These are phyloP conservation scores for Entoloma clypeatum DNA, from an alignment of 1,284 basidiomycete species.

Conservation along the genomic window DNA sequence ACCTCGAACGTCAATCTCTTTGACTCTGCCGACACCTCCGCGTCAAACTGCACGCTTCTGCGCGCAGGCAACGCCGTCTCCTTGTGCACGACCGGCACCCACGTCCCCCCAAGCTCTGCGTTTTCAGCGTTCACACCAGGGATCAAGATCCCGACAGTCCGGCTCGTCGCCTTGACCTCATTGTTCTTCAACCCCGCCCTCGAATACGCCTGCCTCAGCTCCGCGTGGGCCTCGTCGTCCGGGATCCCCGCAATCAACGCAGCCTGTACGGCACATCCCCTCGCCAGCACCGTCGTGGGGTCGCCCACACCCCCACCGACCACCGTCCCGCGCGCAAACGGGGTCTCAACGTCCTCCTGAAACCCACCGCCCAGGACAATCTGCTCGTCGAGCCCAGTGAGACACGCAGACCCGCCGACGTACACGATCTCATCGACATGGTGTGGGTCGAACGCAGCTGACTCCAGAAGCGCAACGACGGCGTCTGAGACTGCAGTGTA, in stretches of 20 bases:
- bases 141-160: constrained; percentile 79
- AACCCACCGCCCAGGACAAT: constrained; percentile 61
- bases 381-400: constrained; percentile 82
- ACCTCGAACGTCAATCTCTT: constrained; percentile 73
- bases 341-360: constrained; percentile 60
- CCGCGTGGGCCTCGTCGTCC: constrained; percentile 44
- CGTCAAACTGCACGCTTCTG: constrained; percentile 68
- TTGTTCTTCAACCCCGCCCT: constrained; percentile 42
- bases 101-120: constrained; percentile 55
- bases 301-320: constrained; percentile 72
- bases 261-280: constrained; percentile 88
- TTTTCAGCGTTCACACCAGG: constrained; percentile 54
- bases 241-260: constrained; percentile 55
- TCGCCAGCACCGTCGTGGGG: constrained; percentile 85
- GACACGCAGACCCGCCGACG: constrained; percentile 82
- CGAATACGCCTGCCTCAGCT: constrained; percentile 52
- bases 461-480: constrained; percentile 59
- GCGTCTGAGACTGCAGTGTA: constrained; percentile 70
- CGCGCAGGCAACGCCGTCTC: constrained; percentile 82
- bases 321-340: constrained; percentile 62
- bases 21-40: constrained; percentile 51
- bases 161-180: constrained; percentile 52
- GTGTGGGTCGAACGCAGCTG: constrained; percentile 68
- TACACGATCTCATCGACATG: constrained; percentile 91
- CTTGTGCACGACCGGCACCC: constrained; percentile 62